phyloP scores from a whole-genome alignment of 768 basidiomycete species.

The Crucibulum laeve region DNA sequence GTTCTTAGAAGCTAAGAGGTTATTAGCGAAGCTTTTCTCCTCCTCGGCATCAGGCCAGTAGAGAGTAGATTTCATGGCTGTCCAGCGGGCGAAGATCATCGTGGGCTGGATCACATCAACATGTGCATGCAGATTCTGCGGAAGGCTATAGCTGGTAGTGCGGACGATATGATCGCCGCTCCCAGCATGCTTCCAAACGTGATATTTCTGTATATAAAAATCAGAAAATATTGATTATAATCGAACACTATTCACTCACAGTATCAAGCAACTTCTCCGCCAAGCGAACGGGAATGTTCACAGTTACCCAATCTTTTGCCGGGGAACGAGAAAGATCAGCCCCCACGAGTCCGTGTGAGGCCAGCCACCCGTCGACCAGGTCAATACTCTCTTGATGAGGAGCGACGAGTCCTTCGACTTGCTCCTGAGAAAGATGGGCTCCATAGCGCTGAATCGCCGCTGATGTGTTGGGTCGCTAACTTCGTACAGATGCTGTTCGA shows the following conservation, averaged over 20 bases:
- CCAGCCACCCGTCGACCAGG: conserved; percentile 60
- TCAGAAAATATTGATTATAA: too few species aligned
- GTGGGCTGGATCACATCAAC: conserved; percentile 71
- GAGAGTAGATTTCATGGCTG: conserved; percentile 34
- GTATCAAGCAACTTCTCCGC: conserved; percentile 74
- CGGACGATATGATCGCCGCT: conserved; percentile 55
- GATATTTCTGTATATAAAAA: conserved; percentile 43
- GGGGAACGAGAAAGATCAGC: conserved; percentile 49
- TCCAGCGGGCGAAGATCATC: conserved; percentile 55
- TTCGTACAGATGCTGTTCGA: conserved; percentile 52
- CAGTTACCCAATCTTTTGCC: conserved; percentile 65
- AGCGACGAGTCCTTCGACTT: conserved; percentile 58
- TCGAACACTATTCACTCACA: conserved; percentile 28
- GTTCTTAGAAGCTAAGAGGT: background rate
- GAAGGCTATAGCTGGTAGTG: conserved; percentile 68
- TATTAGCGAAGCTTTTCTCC: conserved; percentile 1
- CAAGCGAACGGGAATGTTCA: conserved; percentile 50
- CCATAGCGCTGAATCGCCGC: too few species aligned
- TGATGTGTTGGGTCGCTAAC: conserved; percentile 53
- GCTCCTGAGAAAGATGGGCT: conserved; percentile 55
- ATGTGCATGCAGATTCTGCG: conserved; percentile 51
- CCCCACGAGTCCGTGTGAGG: conserved; percentile 46
- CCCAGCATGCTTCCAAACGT: conserved; percentile 51
- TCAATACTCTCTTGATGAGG: conserved; percentile 51
- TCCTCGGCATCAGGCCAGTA: conserved; percentile 13